phyloP scores from a whole-genome alignment of 768 basidiomycete species.

The Rickenella mellea region DNA sequence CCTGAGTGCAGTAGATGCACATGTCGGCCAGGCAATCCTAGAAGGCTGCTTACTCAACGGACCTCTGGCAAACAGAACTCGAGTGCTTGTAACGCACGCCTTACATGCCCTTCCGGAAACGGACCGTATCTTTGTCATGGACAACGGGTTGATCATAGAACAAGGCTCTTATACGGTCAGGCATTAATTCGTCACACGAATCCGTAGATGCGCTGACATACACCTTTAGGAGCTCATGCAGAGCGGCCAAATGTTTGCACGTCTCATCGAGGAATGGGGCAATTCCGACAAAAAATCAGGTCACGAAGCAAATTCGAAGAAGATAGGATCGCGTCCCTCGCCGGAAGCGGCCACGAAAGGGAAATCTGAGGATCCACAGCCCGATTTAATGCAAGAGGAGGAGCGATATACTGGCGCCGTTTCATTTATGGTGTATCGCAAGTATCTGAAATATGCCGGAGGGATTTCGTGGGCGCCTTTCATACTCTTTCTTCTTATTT shows the following conservation, averaged over 20 bases:
- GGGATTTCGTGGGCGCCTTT: slow-evolving; percentile 28
- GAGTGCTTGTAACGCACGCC: slow-evolving; percentile 54
- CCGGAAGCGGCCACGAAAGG: slow-evolving; percentile 6
- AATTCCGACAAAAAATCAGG: slow-evolving; percentile 28
- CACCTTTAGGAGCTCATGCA: slow-evolving; percentile 33
- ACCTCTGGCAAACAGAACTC: slow-evolving; percentile 42
- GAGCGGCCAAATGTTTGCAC: slow-evolving; percentile 33
- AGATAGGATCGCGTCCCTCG: slow-evolving; percentile 14
- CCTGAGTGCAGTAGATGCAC: slow-evolving; percentile 69
- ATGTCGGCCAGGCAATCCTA: slow-evolving; percentile 59
- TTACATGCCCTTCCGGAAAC: slow-evolving; percentile 48
- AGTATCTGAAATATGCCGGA: slow-evolving; percentile 27
- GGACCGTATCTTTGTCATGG: slow-evolving; percentile 58
- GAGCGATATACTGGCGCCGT: slow-evolving; percentile 42
- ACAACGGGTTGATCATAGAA: slow-evolving; percentile 48
- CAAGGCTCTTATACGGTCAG: slow-evolving; percentile 49
- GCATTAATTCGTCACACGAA: slow-evolving; percentile 5
- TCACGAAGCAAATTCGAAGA: slow-evolving; percentile 15
- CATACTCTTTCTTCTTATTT: slow-evolving; percentile 31
- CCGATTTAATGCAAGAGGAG: slow-evolving; percentile 37
- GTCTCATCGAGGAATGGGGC: slow-evolving; percentile 49
- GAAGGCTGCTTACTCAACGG: slow-evolving; percentile 52
- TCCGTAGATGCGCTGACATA: slow-evolving; percentile 1
- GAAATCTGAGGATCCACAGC: slow-evolving; percentile 13
- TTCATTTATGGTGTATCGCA: slow-evolving; percentile 20